These are phyloP conservation scores for Monotropa hypopitys DNA, from an alignment of 179 eudicot species.

Conservation along the genomic window DNA sequence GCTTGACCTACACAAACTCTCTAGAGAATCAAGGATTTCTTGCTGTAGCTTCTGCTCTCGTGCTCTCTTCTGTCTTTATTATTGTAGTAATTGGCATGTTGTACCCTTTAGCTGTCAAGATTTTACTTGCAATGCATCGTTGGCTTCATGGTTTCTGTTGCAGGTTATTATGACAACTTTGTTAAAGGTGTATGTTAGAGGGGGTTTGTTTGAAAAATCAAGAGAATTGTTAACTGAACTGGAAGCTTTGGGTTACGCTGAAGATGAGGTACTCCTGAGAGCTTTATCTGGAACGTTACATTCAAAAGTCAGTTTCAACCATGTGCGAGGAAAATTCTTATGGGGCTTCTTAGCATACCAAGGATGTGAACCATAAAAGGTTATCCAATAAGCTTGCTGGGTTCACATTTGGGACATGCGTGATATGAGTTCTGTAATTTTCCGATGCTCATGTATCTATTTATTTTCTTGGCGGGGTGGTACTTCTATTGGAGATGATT, in stretches of 20 bases:
- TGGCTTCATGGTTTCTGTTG: slow-evolving; percentile 16
- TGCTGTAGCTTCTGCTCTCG: background rate
- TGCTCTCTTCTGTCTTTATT: background rate
- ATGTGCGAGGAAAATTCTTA: background rate
- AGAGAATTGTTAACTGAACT: slow-evolving; percentile 49
- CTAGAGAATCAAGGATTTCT: background rate
- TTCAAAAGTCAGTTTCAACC: background rate
- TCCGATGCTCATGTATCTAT: background rate
- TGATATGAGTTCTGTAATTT: background rate
- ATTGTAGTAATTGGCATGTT: background rate
- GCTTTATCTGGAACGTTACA: background rate
- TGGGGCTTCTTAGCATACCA: background rate
- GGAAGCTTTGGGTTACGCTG: slow-evolving; percentile 67
- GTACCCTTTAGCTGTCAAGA: background rate
- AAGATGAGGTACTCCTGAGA: slow-evolving; percentile 53
- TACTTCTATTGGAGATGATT: background rate
- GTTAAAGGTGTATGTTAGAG: slow-evolving; percentile 76
- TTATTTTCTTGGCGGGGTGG: background rate
- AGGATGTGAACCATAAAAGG: background rate
- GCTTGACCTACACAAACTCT: background rate
- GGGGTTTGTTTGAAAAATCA: slow-evolving; percentile 67
- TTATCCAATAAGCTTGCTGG: background rate
- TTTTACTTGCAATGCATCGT: background rate
- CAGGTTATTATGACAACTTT: slow-evolving; percentile 82
- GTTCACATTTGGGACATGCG: background rate